phyloP scores from a whole-genome alignment of 768 basidiomycete genomes.

The Agrocybe praecox region DNA sequence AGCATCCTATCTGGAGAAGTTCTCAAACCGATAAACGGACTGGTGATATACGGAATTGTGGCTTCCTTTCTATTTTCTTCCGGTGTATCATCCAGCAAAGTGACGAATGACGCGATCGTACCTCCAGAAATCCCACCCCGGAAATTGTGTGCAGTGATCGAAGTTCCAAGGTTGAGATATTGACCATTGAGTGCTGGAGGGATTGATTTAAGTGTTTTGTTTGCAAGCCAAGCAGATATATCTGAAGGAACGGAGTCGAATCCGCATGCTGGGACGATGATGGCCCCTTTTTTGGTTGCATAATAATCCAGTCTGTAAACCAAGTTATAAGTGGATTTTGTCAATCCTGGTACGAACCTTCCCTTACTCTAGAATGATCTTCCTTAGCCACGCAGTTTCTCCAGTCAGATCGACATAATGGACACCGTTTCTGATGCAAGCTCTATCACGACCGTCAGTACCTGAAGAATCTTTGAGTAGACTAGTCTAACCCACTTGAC shows the following conservation, averaged over 20 bases:
- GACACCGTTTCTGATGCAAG: constrained; percentile 67
- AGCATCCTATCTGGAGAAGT: constrained; percentile 28
- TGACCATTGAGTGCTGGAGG: constrained; percentile 14
- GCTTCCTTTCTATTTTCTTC: constrained; percentile 34
- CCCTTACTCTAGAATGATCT: constrained; percentile 61
- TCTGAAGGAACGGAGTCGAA: constrained; percentile 83
- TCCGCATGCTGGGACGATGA: constrained; percentile 81
- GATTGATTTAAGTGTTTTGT: constrained; percentile 61
- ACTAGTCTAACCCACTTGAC: constrained; percentile 48
- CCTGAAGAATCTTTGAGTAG: neutral
- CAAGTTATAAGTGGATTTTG: constrained; percentile 14
- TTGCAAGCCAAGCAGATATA: constrained; percentile 65
- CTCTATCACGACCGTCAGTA: neutral
- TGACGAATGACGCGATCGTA: constrained; percentile 49
- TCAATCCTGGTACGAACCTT: neutral
- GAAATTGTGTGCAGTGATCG: constrained; percentile 53
- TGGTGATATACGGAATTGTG: constrained; percentile 34
- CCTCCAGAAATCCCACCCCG: constrained; percentile 65
- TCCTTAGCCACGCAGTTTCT: constrained; percentile 66
- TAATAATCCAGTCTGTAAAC: constrained; percentile 63
- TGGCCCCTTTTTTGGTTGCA: constrained; percentile 69
- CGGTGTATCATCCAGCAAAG: constrained; percentile 38
- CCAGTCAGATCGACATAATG: constrained; percentile 90
- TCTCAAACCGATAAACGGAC: constrained; percentile 36
- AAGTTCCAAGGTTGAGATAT: constrained; percentile 45